Base-by-base conservation (phyloP, 2,329 filamentous ascomycete genomes). In the Drechslerella stenobrocha region DNA sequence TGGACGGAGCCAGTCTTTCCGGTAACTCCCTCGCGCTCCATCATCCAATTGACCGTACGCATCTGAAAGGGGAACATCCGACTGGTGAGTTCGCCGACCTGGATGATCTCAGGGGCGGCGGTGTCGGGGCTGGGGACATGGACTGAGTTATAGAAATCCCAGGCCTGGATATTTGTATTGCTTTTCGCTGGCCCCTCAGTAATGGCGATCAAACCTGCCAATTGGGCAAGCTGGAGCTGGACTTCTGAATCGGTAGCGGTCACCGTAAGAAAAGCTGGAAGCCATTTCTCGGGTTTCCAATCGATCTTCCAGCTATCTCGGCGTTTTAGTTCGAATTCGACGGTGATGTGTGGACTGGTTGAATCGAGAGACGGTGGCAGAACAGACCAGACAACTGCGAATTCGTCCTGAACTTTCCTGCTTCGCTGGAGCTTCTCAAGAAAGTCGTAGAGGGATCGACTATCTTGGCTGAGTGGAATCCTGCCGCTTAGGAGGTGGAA, bases 21-120 rank as follows among this genome's bases (percentile, higher is more conserved):
- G 4, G 61, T 59, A 13, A 71, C 51, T 1, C 72, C 71, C 47
- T 73, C 72, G 15, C 70, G 57, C n/a, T 64, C 44, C 57, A 73
- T 47, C 70, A 73, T 72, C 72, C 72, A 73, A 35, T 52, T 47
- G 11, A 73, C 70, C 30, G 72, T 70, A 50, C 72, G 64, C 46
- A 65, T 70, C 47, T 73, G 72, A 52, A 73, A 73, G 9, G 71
- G 71, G 30, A 73, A 61, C 30, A 73, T 64, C 15, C 52, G 44
- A 11, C 70, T 72, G 7, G 47, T 59, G 13, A 73, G 55, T 8
- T 70, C 56, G 18, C 45, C 60, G n/a, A 70, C 69, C 35, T 72
- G 70, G 18, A 73, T 71, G 11, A 58, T 53, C 20, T 57, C 53
- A 2, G 71, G 63, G 4, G 72, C 55, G 2, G 20, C 26, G 9